Conservation (phyloP, 2,329 filamentous ascomycete genomes). For the Calycina herbarum region DNA sequence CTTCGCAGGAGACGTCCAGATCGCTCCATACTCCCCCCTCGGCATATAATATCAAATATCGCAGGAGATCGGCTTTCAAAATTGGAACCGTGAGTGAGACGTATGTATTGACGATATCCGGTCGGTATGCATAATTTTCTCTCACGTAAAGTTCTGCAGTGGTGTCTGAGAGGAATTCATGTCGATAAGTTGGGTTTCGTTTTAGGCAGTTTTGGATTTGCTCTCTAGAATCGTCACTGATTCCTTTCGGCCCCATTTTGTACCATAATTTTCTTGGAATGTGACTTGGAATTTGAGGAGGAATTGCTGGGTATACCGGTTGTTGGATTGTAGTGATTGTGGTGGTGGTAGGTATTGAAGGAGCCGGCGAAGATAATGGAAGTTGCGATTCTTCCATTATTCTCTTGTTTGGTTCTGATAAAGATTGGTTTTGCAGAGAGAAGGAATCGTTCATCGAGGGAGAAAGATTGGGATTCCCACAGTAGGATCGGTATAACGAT, state of each 20-base stretch:
- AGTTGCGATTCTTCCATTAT: neutral
- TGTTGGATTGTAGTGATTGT: neutral
- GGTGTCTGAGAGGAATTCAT: slow-evolving; percentile 33
- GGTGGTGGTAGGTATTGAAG: neutral
- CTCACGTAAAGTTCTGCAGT: slow-evolving; percentile 35
- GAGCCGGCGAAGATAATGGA: neutral
- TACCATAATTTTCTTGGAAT: slow-evolving; percentile 41
- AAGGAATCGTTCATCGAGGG: neutral
- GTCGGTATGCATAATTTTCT: slow-evolving; percentile 37
- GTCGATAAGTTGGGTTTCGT: slow-evolving; percentile 32
- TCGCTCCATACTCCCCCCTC: slow-evolving; percentile 46
- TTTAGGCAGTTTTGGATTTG: slow-evolving; percentile 38
- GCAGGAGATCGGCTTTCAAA: slow-evolving; percentile 44
- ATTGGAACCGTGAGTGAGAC: slow-evolving; percentile 40
- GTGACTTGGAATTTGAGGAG: neutral
- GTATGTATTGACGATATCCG: slow-evolving; percentile 42
- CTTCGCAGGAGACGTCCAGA: slow-evolving; percentile 42
- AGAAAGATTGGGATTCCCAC: neutral
- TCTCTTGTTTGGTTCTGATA: neutral
- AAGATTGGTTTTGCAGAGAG: neutral
- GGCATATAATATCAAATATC: slow-evolving; percentile 43
- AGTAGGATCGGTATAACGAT: neutral
- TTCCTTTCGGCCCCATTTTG: slow-evolving; percentile 40
- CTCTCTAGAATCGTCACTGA: slow-evolving; percentile 32
- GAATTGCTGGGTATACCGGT: neutral